Percentiles rank a stretch among this genome's conserved stretches.
Evolutionary conservation across 495 filamentous ascomycete genomes (phyloP).

Genomic region (Cudoniella acicularis): DNA sequence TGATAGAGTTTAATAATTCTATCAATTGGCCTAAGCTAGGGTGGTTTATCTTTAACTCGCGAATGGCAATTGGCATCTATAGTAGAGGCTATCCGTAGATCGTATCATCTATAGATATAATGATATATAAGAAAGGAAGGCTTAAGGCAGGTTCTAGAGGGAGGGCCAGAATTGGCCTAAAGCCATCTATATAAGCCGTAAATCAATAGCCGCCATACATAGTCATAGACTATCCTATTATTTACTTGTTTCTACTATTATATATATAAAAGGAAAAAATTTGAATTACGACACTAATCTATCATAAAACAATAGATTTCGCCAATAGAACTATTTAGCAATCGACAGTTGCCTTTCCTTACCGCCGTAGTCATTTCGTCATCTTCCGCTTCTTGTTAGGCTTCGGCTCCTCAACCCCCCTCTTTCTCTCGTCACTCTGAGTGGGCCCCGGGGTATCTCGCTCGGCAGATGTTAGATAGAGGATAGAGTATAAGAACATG

Average conservation of each 20-base stretch:
- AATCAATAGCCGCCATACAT: no score
- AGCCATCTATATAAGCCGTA: no score
- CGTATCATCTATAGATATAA: no score
- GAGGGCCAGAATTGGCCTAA: no score
- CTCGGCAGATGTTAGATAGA: conserved; percentile 1
- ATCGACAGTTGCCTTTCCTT: not conserved
- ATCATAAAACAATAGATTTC: not conserved
- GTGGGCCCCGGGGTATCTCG: not conserved
- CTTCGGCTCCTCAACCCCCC: conserved; percentile 1
- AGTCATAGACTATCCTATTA: no score
- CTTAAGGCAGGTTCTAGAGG: no score
- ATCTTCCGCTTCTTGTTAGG: conserved; percentile 8
- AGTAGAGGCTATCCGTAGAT: not conserved
- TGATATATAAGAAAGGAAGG: no score
- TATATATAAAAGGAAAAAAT: no score
- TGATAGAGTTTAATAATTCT: conserved; percentile 6
- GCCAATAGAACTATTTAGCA: not conserved
- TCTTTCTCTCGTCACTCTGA: not conserved
- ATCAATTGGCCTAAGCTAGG: conserved; percentile 10
- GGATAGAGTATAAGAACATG: not conserved
- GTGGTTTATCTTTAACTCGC: conserved; percentile 2
- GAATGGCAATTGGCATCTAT: conserved; percentile 2
- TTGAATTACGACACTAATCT: not conserved
- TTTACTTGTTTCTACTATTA: no score
- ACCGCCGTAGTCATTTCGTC: not conserved